Percentiles rank a stretch among this genome's conserved stretches.
phyloP scores from a whole-genome alignment of 176 grass and related monocot species.

The Saccharum spontaneum region DNA sequence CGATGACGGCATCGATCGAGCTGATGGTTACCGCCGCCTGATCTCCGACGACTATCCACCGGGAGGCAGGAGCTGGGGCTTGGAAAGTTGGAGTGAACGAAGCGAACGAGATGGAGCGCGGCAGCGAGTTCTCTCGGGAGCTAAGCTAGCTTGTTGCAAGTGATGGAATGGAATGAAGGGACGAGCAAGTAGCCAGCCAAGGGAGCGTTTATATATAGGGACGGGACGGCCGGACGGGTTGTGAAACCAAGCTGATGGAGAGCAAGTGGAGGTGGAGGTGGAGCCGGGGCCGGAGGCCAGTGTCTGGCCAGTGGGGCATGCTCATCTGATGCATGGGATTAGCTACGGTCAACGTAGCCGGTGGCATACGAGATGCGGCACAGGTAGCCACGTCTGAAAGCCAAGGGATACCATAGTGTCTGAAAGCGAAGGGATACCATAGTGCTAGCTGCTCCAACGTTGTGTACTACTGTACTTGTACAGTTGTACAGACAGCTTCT shows the following conservation, averaged over 20 bases:
- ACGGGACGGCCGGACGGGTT: not conserved
- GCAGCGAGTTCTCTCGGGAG: too few relatives aligned
- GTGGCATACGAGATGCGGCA: not conserved
- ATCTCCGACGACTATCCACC: not conserved
- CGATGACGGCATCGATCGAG: not conserved
- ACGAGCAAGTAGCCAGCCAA: too few relatives aligned
- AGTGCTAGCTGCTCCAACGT: not conserved
- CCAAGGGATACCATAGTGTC: not conserved
- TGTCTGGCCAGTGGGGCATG: not conserved
- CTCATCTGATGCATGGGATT: not conserved
- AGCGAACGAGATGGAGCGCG: too few relatives aligned
- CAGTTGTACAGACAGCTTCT: not conserved
- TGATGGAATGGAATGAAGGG: too few relatives aligned
- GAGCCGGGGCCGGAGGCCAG: not conserved
- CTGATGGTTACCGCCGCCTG: not conserved
- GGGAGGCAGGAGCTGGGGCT: not conserved
- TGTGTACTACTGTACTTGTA: not conserved
- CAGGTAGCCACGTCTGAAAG: not conserved
- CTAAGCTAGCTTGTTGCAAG: too few relatives aligned
- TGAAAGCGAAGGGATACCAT: not conserved
- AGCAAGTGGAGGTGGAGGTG: not conserved
- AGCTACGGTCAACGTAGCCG: not conserved
- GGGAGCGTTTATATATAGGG: not conserved
- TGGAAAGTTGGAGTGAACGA: not conserved
- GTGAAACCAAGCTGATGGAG: not conserved